Base-by-base conservation (phyloP, 805 yeast genomes). In the Millerozyma miso region DNA sequence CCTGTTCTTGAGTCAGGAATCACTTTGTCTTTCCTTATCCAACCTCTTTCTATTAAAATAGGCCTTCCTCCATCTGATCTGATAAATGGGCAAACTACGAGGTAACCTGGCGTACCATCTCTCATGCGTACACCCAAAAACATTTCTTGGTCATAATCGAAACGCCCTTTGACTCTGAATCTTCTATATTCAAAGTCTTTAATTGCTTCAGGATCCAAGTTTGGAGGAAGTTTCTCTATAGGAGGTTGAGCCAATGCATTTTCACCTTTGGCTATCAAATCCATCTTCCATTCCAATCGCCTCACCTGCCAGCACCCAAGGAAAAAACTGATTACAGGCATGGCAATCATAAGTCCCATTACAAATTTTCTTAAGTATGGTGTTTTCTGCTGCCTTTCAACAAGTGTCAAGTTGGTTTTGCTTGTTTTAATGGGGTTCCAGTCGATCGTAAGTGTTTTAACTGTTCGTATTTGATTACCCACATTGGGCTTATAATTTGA, bases 251-350 rank as follows among this genome's bases (percentile, higher is more conserved):
- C 81, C 52, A 93, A 66, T 49, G 90, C 70, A 54, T 87, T 88
- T 60, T 93, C 97, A 55, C 91, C 82, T 16, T 77, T 76, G 3
- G 95, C 83, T 47, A 93, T 85, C 47, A 93, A 71, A 47, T 82
- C 78, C 18, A 81, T 85, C 61, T 93, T 93, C 99, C 99, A 93
- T 46, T 78, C 73, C 39, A 93, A 67, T 50, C 99, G 73, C 53
- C 79, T 71, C 37, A 87, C 80, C 67, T 93, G 99, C 99, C 99
- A 93, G 43, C 89, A 77, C 1, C 98, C 99, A 35, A 93, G 67
- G 37, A 81, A 83, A 59, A 91, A 86, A 8, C 96, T 80, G 2
- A 89, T 74, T 1, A 89, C 73, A 0, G 99, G 99, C 83, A 95
- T 91, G 16, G 91, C 78, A 47, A 66, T 44, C 80, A 70, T 53